Percentiles rank a stretch among this genome's conserved stretches.
Evolutionary conservation across 129 eudicot species (phyloP).

Genomic region (carrot (Daucus carota)): DH1_v3.0 NC_030386.2:25157501-25158000

Average conservation of each 20-base stretch:
- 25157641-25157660: not conserved
- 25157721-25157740: not conserved
- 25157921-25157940: not conserved
- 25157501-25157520: not conserved
- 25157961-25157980: not conserved
- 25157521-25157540: not conserved
- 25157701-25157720: constrained; percentile 26
- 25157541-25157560: no score
- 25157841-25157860: constrained; percentile 41
- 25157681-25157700: constrained; percentile 62
- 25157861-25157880: constrained; percentile 18
- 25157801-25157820: constrained; percentile 7
- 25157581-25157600: not conserved
- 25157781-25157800: constrained; percentile 20
- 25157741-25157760: constrained; percentile 12
- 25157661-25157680: constrained; percentile 51
- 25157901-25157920: not conserved
- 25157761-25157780: constrained; percentile 18
- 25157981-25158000: not conserved
- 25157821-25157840: constrained; percentile 18
- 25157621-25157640: no score
- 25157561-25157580: not conserved
- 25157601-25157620: no score
- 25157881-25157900: not conserved
- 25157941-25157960: not conserved